These are phyloP conservation scores for Ampelomyces quisqualis DNA, from an alignment of 2,329 filamentous ascomycete species.

Conservation along the genomic window DNA sequence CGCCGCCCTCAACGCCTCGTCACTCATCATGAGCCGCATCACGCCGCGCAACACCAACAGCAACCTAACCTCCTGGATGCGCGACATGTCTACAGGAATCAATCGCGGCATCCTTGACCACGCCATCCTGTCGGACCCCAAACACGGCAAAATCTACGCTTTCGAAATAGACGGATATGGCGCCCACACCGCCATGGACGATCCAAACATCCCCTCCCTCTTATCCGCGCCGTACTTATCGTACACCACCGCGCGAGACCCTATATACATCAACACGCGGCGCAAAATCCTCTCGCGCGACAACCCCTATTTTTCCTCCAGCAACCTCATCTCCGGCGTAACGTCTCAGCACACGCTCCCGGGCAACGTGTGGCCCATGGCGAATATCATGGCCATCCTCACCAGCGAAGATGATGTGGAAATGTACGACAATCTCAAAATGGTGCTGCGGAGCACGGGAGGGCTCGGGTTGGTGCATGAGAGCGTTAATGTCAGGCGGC, in stretches of 20 bases:
- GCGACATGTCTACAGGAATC: conserved; percentile 52
- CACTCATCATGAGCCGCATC: conserved; percentile 54
- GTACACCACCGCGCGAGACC: conserved; percentile 48
- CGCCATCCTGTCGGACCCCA: conserved; percentile 41
- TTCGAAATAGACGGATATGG: conserved; percentile 53
- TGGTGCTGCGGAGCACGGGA: conserved; percentile 51
- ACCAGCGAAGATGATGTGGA: conserved; percentile 52
- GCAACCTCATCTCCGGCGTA: conserved; percentile 48
- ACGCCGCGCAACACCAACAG: conserved; percentile 44
- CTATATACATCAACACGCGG: conserved; percentile 50
- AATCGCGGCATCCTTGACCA: conserved; percentile 47
- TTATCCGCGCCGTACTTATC: conserved; percentile 65
- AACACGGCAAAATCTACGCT: conserved; percentile 47
- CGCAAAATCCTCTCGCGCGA: conserved; percentile 44
- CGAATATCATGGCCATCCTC: conserved; percentile 51
- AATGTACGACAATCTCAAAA: conserved; percentile 44
- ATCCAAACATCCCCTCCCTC: conserved; percentile 68
- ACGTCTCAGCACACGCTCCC: conserved; percentile 51
- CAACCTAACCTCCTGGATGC: conserved; percentile 58
- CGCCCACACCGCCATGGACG: conserved; percentile 64
- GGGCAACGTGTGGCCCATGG: conserved; percentile 54
- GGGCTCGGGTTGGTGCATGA: conserved; percentile 54
- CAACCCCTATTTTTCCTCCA: conserved; percentile 53
- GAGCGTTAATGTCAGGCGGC: conserved; percentile 49
- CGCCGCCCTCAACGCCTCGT: conserved; percentile 58